Evolutionary conservation across 176 grass and related monocot species (phyloP).

Genomic region (Musa beccarii): DNA sequence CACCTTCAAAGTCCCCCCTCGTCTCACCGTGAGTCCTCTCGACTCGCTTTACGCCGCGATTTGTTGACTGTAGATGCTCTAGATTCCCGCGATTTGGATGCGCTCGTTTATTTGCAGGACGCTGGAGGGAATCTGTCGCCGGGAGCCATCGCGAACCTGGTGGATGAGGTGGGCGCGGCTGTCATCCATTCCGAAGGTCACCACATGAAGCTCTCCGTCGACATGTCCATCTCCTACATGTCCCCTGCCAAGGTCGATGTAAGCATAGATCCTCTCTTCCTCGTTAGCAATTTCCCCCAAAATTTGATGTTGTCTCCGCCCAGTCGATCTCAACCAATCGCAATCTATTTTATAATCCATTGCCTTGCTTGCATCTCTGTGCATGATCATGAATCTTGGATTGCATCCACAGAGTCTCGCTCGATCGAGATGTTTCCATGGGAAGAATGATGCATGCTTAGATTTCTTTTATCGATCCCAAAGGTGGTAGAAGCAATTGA

Average conservation of each 20-base stretch:
- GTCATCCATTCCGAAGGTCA: slow-evolving; percentile 32
- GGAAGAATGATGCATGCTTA: too few species aligned
- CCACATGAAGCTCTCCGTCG: slow-evolving; percentile 45
- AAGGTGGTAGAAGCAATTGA: too few species aligned
- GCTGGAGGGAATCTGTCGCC: slow-evolving; percentile 22
- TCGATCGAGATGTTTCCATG: too few species aligned
- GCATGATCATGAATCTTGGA: too few species aligned
- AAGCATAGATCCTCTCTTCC: not conserved
- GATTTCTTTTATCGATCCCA: too few species aligned
- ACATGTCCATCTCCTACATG: slow-evolving; percentile 68
- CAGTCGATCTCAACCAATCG: too few species aligned
- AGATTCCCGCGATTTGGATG: not conserved
- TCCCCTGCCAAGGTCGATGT: slow-evolving; percentile 34
- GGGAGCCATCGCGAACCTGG: slow-evolving; percentile 52
- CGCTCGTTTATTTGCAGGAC: slow-evolving; percentile 22
- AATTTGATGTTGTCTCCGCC: not conserved
- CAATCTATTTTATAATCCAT: too few species aligned
- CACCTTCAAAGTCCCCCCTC: slow-evolving; percentile 65
- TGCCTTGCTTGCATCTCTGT: too few species aligned
- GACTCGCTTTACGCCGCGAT: not conserved
- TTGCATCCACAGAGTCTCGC: too few species aligned
- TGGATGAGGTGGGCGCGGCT: slow-evolving; percentile 46
- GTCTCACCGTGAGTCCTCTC: slow-evolving; percentile 36
- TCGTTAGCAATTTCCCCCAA: not conserved
- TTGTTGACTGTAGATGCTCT: not conserved